A percentile compares a stretch with the other conserved stretches of the same genome.
Conservation (phyloP, 2,329 filamentous ascomycete genomes). For the Cadophora sp. region DNA sequence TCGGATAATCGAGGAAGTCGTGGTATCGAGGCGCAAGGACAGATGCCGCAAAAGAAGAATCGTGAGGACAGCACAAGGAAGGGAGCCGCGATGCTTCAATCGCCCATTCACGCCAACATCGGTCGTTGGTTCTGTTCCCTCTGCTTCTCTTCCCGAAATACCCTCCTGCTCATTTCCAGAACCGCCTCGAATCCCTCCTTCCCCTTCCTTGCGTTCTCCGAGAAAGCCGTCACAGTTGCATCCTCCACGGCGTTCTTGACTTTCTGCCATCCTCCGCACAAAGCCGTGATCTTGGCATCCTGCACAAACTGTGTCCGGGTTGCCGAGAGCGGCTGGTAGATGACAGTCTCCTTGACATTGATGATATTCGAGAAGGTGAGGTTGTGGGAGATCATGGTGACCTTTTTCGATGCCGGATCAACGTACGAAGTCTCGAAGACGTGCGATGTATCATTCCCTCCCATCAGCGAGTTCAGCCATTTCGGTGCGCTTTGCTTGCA, state of each 20-base stretch:
- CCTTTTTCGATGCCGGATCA: slow-evolving; percentile 79
- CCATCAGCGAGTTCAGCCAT: slow-evolving; percentile 82
- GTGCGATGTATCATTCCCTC: slow-evolving; percentile 80
- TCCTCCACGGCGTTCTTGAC: slow-evolving; percentile 98
- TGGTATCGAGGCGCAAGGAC: slow-evolving; percentile 10
- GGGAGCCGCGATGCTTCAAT: not conserved
- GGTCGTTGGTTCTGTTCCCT: slow-evolving; percentile 46
- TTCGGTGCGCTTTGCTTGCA: slow-evolving; percentile 73
- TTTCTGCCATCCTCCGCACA: slow-evolving; percentile 96
- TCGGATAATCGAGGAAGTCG: slow-evolving; percentile 1
- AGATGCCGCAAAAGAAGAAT: not conserved
- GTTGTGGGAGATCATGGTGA: slow-evolving; percentile 97
- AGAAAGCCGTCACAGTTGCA: slow-evolving; percentile 84
- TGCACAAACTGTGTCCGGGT: slow-evolving; percentile 82
- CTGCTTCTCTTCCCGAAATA: slow-evolving; percentile 89
- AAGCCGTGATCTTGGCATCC: slow-evolving; percentile 88
- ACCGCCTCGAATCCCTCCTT: slow-evolving; percentile 95
- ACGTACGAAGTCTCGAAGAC: slow-evolving; percentile 98
- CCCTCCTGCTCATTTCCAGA: slow-evolving; percentile 88
- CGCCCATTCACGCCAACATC: slow-evolving; percentile 24
- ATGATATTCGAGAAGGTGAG: slow-evolving; percentile 91
- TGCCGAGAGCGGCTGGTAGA: slow-evolving; percentile 71
- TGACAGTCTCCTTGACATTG: slow-evolving; percentile 90
- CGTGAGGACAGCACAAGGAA: not conserved
- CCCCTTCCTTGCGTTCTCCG: slow-evolving; percentile 89